These are phyloP conservation scores for Asterophora parasitica DNA, from an alignment of 768 basidiomycete species.

Conservation along the genomic window DNA sequence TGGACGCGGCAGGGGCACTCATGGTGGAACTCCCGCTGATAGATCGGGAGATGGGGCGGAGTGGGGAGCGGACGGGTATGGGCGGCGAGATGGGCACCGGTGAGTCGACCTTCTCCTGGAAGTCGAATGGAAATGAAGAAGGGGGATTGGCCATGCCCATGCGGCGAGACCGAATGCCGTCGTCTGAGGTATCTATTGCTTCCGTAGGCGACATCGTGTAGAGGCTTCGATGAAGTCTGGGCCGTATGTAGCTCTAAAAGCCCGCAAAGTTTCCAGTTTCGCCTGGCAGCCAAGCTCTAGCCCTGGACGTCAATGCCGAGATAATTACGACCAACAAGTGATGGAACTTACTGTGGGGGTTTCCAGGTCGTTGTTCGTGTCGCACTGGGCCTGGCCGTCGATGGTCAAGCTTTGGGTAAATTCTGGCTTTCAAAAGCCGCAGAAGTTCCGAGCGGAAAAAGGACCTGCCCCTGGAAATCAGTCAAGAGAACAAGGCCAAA, in stretches of 20 bases:
- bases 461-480: background rate
- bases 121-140: conserved; percentile 25
- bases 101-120: conserved; percentile 14
- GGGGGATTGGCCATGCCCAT: conserved; percentile 35
- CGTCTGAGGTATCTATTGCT: conserved; percentile 1
- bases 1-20: conserved; percentile 4
- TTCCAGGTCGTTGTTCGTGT: background rate
- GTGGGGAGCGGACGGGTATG: conserved; percentile 33
- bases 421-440: too few relatives aligned
- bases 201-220: conserved; percentile 14
- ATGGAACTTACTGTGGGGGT: conserved; percentile 1
- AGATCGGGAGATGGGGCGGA: conserved; percentile 29
- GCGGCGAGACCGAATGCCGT: conserved; percentile 40
- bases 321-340: conserved; percentile 1
- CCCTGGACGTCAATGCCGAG: too few relatives aligned
- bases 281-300: background rate
- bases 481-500: too few relatives aligned
- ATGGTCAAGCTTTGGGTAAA: too few relatives aligned
- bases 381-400: too few relatives aligned
- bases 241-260: conserved; percentile 3
- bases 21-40: conserved; percentile 16
- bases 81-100: conserved; percentile 23
- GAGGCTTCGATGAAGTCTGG: conserved; percentile 8
- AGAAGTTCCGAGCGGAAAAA: too few relatives aligned
- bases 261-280: conserved; percentile 10